These are phyloP conservation scores for Cicer yamashitae DNA, from an alignment of 306 rosid species.

Conservation along the genomic window DNA sequence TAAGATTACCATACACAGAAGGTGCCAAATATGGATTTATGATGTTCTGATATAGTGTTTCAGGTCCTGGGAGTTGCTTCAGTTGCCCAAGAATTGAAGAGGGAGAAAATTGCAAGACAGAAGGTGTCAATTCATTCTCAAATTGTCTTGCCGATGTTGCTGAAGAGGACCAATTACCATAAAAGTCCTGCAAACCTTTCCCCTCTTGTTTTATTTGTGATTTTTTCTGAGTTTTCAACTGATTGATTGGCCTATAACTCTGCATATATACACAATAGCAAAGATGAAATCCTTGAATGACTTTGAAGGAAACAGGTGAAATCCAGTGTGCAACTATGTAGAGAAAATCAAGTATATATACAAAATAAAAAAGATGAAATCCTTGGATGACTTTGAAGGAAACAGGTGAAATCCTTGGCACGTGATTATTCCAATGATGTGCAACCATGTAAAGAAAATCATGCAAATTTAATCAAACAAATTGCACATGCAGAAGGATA, in stretches of 20 bases:
- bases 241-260: constrained; percentile 59
- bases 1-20: constrained; percentile 57
- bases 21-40: constrained; percentile 58
- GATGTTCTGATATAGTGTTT: constrained; percentile 60
- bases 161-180: constrained; percentile 68
- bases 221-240: constrained; percentile 54
- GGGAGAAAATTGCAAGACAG: constrained; percentile 60
- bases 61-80: constrained; percentile 63
- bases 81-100: constrained; percentile 57
- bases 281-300: constrained; percentile 23
- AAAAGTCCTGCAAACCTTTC: constrained; percentile 52
- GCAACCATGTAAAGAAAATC: constrained; percentile 8
- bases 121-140: constrained; percentile 59
- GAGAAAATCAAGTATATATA: constrained; percentile 39
- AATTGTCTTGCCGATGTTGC: constrained; percentile 54
- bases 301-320: background rate
- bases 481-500: constrained; percentile 16
- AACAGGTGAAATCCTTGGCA: constrained; percentile 29
- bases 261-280: constrained; percentile 46
- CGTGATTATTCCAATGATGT: constrained; percentile 21
- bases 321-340: constrained; percentile 6
- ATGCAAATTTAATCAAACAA: constrained; percentile 28
- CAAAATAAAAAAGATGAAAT: constrained; percentile 32
- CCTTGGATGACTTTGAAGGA: constrained; percentile 12
- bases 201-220: constrained; percentile 56